Evolutionary conservation across 1,284 basidiomycete species (phyloP), one percentile per base, ranked within the genome.

Genomic region (Cutaneotrichosporon sp.): DNA sequence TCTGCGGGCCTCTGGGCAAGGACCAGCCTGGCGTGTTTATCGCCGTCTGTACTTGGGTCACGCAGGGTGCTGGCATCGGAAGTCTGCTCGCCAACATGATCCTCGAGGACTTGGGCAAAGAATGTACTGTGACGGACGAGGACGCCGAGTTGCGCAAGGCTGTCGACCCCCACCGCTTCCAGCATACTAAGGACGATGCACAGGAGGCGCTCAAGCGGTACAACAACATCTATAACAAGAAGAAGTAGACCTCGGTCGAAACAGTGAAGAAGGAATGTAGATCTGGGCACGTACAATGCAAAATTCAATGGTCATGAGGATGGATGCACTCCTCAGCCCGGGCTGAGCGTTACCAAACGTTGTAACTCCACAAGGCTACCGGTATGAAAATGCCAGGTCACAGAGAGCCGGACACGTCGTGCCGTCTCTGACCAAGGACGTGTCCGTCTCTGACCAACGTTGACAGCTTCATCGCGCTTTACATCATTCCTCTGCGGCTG

Each of bases 161-260:
- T 5, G 17, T 66, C 8, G 59, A 62, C 29, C 65, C 65, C 8
- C 51, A 48, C 22, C 46, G 57, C 68, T 81, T 63, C 56, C 50
- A 41, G 10, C 54, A 48, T 14, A n/a, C 31, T 25, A 26, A 46
- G 5, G 47, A 22, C 3, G 34, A 6, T 17, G 46, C 37, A 4
- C n/a, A 54, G 16, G 49, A 35, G 19, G 52, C 63, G 37, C 38
- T 66, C 35, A 39, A 27, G 9, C 51, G 53, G 42, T 66, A 65
- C 49, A 61, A 59, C 31, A 61, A 66, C 43, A 65, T 66, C 20
- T 64, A 62, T 49, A 35, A 35, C 34, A 19, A 35, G 16, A 5
- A 35, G 34, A 19, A 35, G 34, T 35, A 35, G 34, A 4, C 9
- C n/a, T 17, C n/a, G 29, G 10, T 31, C 16, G 33, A 6, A 16